These are phyloP conservation scores for Volvox carteri DNA, from an alignment of 163 green algal genomes.

Conservation along the genomic window DNA sequence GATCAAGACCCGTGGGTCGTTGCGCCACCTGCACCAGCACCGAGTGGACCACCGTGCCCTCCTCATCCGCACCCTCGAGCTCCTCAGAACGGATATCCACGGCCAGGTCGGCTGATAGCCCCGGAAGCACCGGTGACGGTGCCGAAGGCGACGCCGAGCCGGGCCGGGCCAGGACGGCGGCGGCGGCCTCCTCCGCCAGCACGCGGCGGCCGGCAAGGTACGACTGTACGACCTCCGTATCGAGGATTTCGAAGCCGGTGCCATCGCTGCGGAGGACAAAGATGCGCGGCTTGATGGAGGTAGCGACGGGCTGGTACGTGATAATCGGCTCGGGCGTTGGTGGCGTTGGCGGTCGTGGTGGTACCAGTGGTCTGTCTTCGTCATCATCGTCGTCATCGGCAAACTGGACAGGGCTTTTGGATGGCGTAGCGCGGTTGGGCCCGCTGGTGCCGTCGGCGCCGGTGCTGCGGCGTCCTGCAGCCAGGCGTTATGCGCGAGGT, in stretches of 20 bases:
- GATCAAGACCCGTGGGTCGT: not conserved
- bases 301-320: constrained; percentile 56
- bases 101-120: not conserved
- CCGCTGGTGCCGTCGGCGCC: not conserved
- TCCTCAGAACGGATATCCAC: constrained; percentile 31
- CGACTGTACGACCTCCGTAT: constrained; percentile 29
- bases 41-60: constrained; percentile 47
- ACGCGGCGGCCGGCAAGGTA: constrained; percentile 23
- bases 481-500: not conserved
- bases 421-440: not conserved
- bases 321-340: constrained; percentile 50
- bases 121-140: not conserved
- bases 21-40: constrained; percentile 54
- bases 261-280: constrained; percentile 70
- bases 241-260: constrained; percentile 68
- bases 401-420: not conserved
- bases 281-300: constrained; percentile 61
- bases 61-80: constrained; percentile 46
- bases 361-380: constrained; percentile 22
- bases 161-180: not conserved
- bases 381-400: constrained; percentile 15
- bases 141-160: not conserved
- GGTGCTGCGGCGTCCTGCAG: not conserved
- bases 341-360: constrained; percentile 39
- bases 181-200: constrained; percentile 7